Evolutionary conservation across 1,139 yeast genomes (phyloP), one percentile per base, ranked within the genome.

Genomic region (Diutina pseudorugosa): DNA sequence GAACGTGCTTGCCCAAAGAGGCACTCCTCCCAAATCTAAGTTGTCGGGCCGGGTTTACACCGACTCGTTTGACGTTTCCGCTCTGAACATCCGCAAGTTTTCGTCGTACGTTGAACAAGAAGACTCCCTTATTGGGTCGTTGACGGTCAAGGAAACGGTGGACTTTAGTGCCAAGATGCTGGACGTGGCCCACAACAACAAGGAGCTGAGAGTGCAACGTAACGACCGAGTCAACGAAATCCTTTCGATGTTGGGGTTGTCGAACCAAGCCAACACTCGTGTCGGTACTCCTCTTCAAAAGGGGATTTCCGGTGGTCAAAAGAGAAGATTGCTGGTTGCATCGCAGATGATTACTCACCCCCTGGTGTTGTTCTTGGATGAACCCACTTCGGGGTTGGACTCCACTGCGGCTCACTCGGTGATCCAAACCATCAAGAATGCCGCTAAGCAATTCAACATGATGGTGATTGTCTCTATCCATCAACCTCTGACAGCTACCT

Each of bases 361-460:
- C 0, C 82, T 89, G 55, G 71, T 89, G 56, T 71, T 89, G 53
- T 89, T 89, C 68, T 75, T 89, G 62, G 96, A 89, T 69, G 96
- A 89, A 65, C 96, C 96, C 8, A 89, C 96, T 21, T 88, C 96
- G 4, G 96, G 96, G 62, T 74, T 89, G 59, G 96, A 89, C 65
- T 87, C 96, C 21, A 86, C 95, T 0, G 87, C 96, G 0, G 73
- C 80, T 1, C 77, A 90, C 0, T 85, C 88, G 50, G 51, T 49
- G 20, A 20, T 49, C 36, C 45, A 12, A 21, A 25, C 45, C n/a
- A 20, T 49, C 21, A 49, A 49, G 16, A 16, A 41, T 7, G 18
- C 41, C 12, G 51, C 51, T 8, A 12, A 25, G 25, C 14, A 16
- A n/a, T 16, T 19, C n/a, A 36, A 49, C 36, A 40, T 49, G 51